Evolutionary conservation across 305 asterid species (phyloP).

Genomic region (Solanum hybrid): DNA sequence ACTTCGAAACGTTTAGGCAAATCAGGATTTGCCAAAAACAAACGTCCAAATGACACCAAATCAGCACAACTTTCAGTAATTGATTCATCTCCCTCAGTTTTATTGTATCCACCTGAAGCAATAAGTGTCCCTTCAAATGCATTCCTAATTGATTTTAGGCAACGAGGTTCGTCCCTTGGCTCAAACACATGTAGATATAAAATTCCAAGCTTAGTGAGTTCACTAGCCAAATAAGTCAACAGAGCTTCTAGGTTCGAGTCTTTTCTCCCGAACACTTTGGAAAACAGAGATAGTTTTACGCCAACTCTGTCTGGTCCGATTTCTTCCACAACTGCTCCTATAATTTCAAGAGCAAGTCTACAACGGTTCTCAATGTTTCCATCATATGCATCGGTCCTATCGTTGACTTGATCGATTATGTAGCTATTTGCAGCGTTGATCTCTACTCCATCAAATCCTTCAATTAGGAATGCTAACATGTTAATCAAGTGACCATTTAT

Average conservation of each 20-base stretch:
- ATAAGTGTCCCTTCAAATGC: conserved; percentile 41
- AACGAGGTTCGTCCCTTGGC: conserved; percentile 19
- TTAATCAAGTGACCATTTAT: not conserved
- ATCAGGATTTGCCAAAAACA: conserved; percentile 48
- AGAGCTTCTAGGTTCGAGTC: conserved; percentile 34
- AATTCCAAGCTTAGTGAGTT: conserved; percentile 21
- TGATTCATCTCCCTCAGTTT: conserved; percentile 21
- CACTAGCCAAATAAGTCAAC: conserved; percentile 31
- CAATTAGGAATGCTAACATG: not conserved
- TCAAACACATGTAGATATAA: conserved; percentile 31
- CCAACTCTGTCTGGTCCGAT: conserved; percentile 17
- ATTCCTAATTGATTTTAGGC: conserved; percentile 26
- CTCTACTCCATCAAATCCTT: conserved; percentile 59
- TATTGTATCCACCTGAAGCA: conserved; percentile 34
- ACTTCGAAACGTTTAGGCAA: conserved; percentile 28
- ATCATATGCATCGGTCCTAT: conserved; percentile 31
- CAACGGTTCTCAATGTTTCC: conserved; percentile 38
- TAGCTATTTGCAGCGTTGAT: conserved; percentile 40
- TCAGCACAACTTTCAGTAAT: conserved; percentile 19
- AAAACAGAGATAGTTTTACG: conserved; percentile 26
- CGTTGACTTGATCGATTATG: conserved; percentile 34
- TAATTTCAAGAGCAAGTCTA: conserved; percentile 30
- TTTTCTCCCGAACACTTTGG: conserved; percentile 8
- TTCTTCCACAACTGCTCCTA: conserved; percentile 23
- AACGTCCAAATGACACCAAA: conserved; percentile 33